Evolutionary conservation across 306 rosid genomes (phyloP).

Genomic region (Hylodesmum podocarpum): DNA sequence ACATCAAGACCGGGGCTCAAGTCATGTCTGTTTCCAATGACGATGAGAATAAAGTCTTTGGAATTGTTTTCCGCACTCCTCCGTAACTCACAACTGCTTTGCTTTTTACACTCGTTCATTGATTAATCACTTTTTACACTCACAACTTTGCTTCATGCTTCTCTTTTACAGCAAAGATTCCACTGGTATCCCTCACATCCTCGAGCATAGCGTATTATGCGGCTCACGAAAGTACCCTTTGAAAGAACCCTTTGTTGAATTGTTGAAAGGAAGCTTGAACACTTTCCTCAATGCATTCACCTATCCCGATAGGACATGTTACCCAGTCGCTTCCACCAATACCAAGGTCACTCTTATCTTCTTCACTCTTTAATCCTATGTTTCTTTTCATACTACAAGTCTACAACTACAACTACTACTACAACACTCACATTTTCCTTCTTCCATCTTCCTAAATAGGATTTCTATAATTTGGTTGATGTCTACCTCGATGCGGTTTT

Average conservation of each 20-base stretch:
- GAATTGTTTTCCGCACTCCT: constrained; percentile 93
- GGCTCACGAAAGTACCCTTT: constrained; percentile 96
- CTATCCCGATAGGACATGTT: constrained; percentile 97
- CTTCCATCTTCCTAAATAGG: constrained; percentile 47
- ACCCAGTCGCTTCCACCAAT: constrained; percentile 96
- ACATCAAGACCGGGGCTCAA: constrained; percentile 82
- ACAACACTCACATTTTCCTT: constrained; percentile 9
- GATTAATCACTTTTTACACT: background rate
- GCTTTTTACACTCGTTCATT: no score
- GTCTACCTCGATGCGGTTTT: constrained; percentile 98
- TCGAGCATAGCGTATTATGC: constrained; percentile 94
- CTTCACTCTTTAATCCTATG: background rate
- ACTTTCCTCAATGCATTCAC: constrained; percentile 97
- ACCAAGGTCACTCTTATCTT: constrained; percentile 51
- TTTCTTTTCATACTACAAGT: background rate
- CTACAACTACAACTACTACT: no score
- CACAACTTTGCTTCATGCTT: no score
- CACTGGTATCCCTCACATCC: constrained; percentile 96
- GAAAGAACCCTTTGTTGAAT: constrained; percentile 93
- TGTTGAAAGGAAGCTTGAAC: constrained; percentile 87
- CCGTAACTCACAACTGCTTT: no score
- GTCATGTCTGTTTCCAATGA: constrained; percentile 84
- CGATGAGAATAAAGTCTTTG: constrained; percentile 97
- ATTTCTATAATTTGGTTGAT: constrained; percentile 92
- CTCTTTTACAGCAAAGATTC: constrained; percentile 70